Conservation (phyloP, 73 alveolate genomes). For the Blepharisma japonicum region DNA sequence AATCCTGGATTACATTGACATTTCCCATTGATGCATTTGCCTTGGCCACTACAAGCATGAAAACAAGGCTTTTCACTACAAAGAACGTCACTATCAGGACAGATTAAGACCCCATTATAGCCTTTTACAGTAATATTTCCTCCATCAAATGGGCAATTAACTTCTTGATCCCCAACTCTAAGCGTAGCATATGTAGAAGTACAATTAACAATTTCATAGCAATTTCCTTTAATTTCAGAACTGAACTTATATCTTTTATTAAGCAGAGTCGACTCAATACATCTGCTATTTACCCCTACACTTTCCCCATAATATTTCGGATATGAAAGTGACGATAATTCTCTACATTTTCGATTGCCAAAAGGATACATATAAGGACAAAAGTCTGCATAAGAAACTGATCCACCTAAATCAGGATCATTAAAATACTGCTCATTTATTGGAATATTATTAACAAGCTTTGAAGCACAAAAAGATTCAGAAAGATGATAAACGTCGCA, state of each 20-base stretch:
- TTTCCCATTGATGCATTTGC: conserved; percentile 4
- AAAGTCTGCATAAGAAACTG: not conserved
- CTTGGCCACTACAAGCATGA: conserved; percentile 22
- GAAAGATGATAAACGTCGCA: too few relatives aligned
- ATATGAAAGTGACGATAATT: not conserved
- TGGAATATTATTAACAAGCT: not conserved
- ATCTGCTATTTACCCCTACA: not conserved
- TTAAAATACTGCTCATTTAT: not conserved
- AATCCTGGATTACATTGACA: not conserved
- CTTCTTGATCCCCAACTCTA: not conserved
- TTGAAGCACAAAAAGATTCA: too few relatives aligned
- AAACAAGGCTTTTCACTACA: conserved; percentile 12
- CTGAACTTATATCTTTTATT: not conserved
- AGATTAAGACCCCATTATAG: not conserved
- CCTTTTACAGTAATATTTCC: not conserved
- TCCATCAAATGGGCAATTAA: conserved; percentile 13
- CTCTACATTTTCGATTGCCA: not conserved
- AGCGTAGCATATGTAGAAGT: not conserved
- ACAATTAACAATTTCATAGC: not conserved
- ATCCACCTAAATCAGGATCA: not conserved
- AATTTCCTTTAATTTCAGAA: not conserved
- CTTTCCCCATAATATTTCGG: not conserved
- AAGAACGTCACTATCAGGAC: not conserved
- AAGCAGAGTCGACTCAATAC: not conserved
- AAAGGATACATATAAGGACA: not conserved